Percentiles rank a stretch among this genome's conserved stretches.
These are phyloP conservation scores for Pilaira anomala DNA, from an alignment of 192 early-diverging fungal genomes.

Conservation along the genomic window DNA sequence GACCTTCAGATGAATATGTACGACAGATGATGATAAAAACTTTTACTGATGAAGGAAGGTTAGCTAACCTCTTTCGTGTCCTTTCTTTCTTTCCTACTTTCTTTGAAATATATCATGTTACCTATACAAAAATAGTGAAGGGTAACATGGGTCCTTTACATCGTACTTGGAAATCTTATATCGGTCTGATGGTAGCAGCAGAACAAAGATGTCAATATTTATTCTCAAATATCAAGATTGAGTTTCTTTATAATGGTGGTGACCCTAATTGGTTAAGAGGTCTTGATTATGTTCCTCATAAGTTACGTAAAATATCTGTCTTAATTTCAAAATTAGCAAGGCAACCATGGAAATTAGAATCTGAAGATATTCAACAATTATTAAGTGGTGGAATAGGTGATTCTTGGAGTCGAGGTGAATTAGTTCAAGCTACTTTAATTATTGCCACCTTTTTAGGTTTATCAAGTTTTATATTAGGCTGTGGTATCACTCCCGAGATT, in stretches of 20 bases:
- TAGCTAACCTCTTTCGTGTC: constrained; percentile 48
- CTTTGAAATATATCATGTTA: constrained; percentile 47
- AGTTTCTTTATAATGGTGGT: constrained; percentile 49
- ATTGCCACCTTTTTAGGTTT: constrained; percentile 49
- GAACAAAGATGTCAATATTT: constrained; percentile 54
- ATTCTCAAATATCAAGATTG: constrained; percentile 48
- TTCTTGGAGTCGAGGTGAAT: constrained; percentile 50
- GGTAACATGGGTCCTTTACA: constrained; percentile 44
- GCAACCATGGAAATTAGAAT: constrained; percentile 51
- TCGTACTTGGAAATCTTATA: constrained; percentile 46
- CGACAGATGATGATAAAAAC: constrained; percentile 48
- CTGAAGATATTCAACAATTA: constrained; percentile 39
- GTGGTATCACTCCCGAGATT: constrained; percentile 54
- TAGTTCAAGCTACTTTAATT: constrained; percentile 52
- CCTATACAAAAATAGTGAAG: constrained; percentile 39
- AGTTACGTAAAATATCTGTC: constrained; percentile 46
- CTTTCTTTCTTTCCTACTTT: constrained; percentile 56
- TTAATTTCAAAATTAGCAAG: constrained; percentile 47
- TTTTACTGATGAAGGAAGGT: constrained; percentile 45
- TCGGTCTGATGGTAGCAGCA: constrained; percentile 54
- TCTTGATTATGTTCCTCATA: constrained; percentile 40
- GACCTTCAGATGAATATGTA: constrained; percentile 47
- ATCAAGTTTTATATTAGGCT: constrained; percentile 50
- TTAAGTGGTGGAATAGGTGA: constrained; percentile 33
- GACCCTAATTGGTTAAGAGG: constrained; percentile 53